Evolutionary conservation across 2,329 filamentous ascomycete genomes (phyloP), one percentile per base, ranked within the genome.

Genomic region (Ascosphaera aggregata): DNA sequence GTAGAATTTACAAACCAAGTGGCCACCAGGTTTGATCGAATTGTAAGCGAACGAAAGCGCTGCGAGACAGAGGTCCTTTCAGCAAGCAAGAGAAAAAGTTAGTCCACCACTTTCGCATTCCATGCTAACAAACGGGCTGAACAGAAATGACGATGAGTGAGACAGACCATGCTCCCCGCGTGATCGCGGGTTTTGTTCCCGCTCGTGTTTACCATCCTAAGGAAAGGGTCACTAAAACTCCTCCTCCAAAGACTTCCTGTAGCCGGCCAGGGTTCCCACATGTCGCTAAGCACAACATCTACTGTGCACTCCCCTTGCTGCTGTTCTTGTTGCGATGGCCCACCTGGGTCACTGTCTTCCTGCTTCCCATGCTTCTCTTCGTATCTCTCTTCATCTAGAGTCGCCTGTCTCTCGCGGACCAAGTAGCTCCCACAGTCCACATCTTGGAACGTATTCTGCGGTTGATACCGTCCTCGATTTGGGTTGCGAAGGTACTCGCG

Each of bases 151-250:
- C n/a, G n/a, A n/a, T n/a, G n/a, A n/a, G n/a, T n/a, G n/a, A n/a
- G n/a, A 55, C 76, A 54, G 61, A 94, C 86, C 81, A 98, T 95
- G 60, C 84, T 94, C 20, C 81, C 80, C 8, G 74, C 76, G 59
- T 98, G 89, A 58, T 98, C 89, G 46, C 75, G 73, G 53, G 92
- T 89, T 16, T 60, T 60, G 51, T 81, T 78, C 41, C 89, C 89
- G 61, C 80, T 93, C 49, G 86, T 94, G 60, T 98, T 98, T 84
- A 94, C 93, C 77, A 98, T 78, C 89, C 89, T 98, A 69, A 62
- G 58, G 73, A 91, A 89, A 46, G 84, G 82, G 71, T 89, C 79
- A 86, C 76, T 92, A 71, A 94, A 69, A 65, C 76, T 92, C 64
- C 73, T 82, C 64, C 79, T 76, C 64, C 72, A 76, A 64, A 80